phyloP scores from a whole-genome alignment of 1,139 yeast genomes.

The Arxiozyma heterogenica region DNA sequence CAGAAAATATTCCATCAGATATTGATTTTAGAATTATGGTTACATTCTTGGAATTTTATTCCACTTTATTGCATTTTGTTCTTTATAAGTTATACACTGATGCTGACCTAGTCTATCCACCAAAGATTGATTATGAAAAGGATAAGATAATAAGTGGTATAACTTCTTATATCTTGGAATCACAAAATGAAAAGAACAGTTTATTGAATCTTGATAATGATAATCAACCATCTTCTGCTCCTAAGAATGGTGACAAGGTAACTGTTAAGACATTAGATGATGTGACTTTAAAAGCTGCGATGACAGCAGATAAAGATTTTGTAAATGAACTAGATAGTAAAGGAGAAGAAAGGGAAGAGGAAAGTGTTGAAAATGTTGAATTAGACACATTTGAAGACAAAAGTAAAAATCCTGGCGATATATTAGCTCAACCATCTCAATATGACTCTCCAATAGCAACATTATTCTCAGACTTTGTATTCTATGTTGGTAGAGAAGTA shows the following conservation, averaged over 20 bases:
- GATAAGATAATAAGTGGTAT: slow-evolving; percentile 86
- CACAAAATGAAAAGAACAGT: slow-evolving; percentile 36
- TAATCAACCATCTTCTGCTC: background rate
- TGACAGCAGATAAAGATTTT: slow-evolving; percentile 34
- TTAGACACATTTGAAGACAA: slow-evolving; percentile 64
- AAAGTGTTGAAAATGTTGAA: slow-evolving; percentile 36
- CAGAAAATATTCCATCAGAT: slow-evolving; percentile 88
- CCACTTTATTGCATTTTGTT: slow-evolving; percentile 82
- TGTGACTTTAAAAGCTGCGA: slow-evolving; percentile 34
- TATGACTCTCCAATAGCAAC: slow-evolving; percentile 48
- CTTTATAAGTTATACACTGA: slow-evolving; percentile 80
- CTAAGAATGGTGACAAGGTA: background rate
- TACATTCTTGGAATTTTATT: slow-evolving; percentile 90
- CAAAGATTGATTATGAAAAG: slow-evolving; percentile 62
- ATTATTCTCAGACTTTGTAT: slow-evolving; percentile 65
- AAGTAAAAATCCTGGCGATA: slow-evolving; percentile 63
- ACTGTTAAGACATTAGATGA: slow-evolving; percentile 18
- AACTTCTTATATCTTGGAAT: slow-evolving; percentile 68
- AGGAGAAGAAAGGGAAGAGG: slow-evolving; percentile 33
- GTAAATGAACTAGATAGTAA: slow-evolving; percentile 30
- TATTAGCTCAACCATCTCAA: slow-evolving; percentile 69
- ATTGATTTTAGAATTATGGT: slow-evolving; percentile 95
- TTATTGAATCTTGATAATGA: slow-evolving; percentile 34
- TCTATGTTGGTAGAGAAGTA: slow-evolving; percentile 91
- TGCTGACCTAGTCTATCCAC: slow-evolving; percentile 82